phyloP scores from a whole-genome alignment of 1,284 basidiomycete species.

The Pascua sp. region DNA sequence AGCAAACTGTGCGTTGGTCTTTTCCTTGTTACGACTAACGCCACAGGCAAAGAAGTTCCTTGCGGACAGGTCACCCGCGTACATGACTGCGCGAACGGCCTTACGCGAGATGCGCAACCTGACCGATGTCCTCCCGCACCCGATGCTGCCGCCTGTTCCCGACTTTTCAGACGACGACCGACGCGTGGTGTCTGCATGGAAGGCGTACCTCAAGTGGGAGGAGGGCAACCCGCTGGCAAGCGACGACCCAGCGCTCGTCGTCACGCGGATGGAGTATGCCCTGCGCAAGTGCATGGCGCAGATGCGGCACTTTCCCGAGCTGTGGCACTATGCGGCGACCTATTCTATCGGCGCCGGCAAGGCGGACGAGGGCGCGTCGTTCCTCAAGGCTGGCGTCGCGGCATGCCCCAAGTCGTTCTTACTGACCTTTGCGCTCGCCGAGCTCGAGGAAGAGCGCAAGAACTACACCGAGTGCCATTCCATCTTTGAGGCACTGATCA shows the following conservation, averaged over 20 bases:
- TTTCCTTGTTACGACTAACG: background rate
- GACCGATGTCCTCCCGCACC: constrained; percentile 61
- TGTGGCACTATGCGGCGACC: constrained; percentile 90
- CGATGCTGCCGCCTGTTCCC: constrained; percentile 66
- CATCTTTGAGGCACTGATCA: constrained; percentile 68
- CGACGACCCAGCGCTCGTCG: constrained; percentile 66
- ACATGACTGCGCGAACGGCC: constrained; percentile 90
- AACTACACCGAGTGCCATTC: constrained; percentile 66
- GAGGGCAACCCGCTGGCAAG: constrained; percentile 87
- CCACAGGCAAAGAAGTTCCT: constrained; percentile 86
- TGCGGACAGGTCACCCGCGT: constrained; percentile 72
- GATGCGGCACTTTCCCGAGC: constrained; percentile 92
- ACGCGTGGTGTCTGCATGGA: constrained; percentile 77
- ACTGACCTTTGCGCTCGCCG: constrained; percentile 83
- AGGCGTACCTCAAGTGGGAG: constrained; percentile 91
- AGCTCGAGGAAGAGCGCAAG: constrained; percentile 67
- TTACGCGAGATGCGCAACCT: constrained; percentile 74
- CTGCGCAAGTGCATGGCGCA: constrained; percentile 76
- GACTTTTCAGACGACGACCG: constrained; percentile 71
- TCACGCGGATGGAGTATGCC: constrained; percentile 71
- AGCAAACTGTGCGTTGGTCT: constrained; percentile 58
- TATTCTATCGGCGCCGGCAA: constrained; percentile 74
- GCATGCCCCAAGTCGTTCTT: constrained; percentile 86
- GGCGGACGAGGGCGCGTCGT: constrained; percentile 73
- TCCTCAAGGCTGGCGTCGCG: constrained; percentile 78